Base-by-base conservation (phyloP, 306 rosid genomes). In the Cyclanthera cordifolia region DNA sequence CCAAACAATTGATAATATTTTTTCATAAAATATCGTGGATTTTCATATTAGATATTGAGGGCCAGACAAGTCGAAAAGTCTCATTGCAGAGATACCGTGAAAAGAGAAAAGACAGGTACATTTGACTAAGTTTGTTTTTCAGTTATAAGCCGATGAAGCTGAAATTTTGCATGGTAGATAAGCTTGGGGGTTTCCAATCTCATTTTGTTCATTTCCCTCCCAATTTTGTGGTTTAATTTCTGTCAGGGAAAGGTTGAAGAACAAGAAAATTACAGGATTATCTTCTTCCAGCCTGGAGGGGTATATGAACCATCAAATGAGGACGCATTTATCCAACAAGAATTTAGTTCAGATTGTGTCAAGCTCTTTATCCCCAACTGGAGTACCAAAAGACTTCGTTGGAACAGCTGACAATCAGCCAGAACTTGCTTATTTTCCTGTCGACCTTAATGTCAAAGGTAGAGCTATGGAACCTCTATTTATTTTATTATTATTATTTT, bases 81-180 rank as follows among this genome's bases (percentile, higher is more conserved):
- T 90, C 87, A 4, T 48, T 94, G 82, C 91, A 94, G 81, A 91
- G 97, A 74, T 94, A 90, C 77, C 87, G 2, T 56, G 97, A 90
- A 77, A 94, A 94, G 88, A 82, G 88, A 69, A 94, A 86, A 75
- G 97, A 90, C 87, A 94, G 99, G 99, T 94, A 72, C 25, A 73
- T 71, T 41, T 24, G 56, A 53, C 32, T 55, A 54, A 82, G 72
- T 69, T 60, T 58, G 53, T 75, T 70, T 74, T 67, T 76, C 67
- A 51, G 48, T 51, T 72, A 67, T 64, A 47, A 39, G 52, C 60
- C 76, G 15, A 46, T 72, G 70, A 51, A 53, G 24, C 64, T 75
- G 53, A 65, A 51, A 20, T 67, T 6, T 53, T 71, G 49, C 37
- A 41, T 49, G 25, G 48, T 76, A 37, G 70, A 43, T 56, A 23